Base-by-base conservation (phyloP, 345 rosid genomes). In the Lumnitzera racemosa region DNA sequence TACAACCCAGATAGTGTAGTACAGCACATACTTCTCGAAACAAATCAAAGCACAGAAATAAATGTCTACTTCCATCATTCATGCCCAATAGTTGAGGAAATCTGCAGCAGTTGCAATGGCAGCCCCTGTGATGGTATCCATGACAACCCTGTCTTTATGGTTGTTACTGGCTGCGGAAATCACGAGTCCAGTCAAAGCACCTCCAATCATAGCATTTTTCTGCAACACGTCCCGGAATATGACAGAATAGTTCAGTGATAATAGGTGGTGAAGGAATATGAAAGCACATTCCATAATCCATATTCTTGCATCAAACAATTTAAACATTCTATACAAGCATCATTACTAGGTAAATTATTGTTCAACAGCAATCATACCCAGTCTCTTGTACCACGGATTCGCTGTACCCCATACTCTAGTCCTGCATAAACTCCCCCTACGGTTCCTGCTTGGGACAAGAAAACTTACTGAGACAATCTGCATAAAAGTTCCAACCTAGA, bases 141-240 rank as follows among this genome's bases (percentile, higher is more conserved):
- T 48, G 60, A 82, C 81, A 11, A 89, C 46, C 68, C 66, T 83
- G 73, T 89, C 90, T 56, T 65, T 67, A 53, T 74, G 59, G 56
- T 74, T 71, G 73, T 73, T 73, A 56, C 69, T 71, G 14, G 63
- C 90, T 0, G 84, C 84, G 51, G 91, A 83, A 61, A 88, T 48
- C 67, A 80, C 29, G 11, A 90, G 91, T 55, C 96, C 98, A 0
- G 98, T 89, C 58, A 79, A 68, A 2, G 81, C 89, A 13, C 98
- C 98, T 23, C 92, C 95, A 3, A 89, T 53, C 95, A 89, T 76
- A n/a, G 95, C 90, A 49, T 91, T 91, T 76, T 89, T 91, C 96
- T 89, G 84, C 73, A 76, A 60, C 55, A 49, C n/a, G 24, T 41
- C 15, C 47, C 56, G 55, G 15, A 58, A 8, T 1, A 16, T n/a